phyloP scores from a whole-genome alignment of 352 stramenopile genomes.

The Phytophthora nicotianae region DNA sequence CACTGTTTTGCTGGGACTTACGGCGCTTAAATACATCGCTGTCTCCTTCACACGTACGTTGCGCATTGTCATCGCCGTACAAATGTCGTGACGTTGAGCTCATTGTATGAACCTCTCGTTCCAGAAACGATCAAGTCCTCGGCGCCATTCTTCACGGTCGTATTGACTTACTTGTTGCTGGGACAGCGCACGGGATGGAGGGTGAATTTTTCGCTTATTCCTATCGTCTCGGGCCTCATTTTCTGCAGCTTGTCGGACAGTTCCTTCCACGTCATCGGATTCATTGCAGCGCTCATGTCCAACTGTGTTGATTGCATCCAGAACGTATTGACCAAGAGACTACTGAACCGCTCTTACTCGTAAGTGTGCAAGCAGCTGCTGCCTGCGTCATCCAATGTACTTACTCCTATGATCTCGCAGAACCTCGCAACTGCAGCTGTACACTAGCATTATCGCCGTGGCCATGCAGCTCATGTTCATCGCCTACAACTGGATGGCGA shows the following conservation, averaged over 20 bases:
- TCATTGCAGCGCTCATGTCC: conserved; percentile 85
- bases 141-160: conserved; percentile 91
- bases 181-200: conserved; percentile 80
- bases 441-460: conserved; percentile 88
- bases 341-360: conserved; percentile 84
- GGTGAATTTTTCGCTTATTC: conserved; percentile 87
- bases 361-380: conserved; percentile 32
- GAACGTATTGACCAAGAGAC: conserved; percentile 91
- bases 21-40: conserved; percentile 91
- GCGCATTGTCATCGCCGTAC: conserved; percentile 1
- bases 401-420: conserved; percentile 29
- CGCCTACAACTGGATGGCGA: conserved; percentile 63
- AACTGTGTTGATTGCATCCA: conserved; percentile 94
- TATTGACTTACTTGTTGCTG: conserved; percentile 86
- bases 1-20: conserved; percentile 90
- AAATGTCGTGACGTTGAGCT: conserved; percentile 22
- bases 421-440: conserved; percentile 88
- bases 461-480: conserved; percentile 87
- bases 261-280: conserved; percentile 89
- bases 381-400: background rate
- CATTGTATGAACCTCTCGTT: conserved; percentile 12
- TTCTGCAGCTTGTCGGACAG: conserved; percentile 89
- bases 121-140: conserved; percentile 93
- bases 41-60: conserved; percentile 89
- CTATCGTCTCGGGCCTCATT: conserved; percentile 85